phyloP scores from a whole-genome alignment of 768 basidiomycete genomes.

The Sistotremastrum niveocremeum region DNA sequence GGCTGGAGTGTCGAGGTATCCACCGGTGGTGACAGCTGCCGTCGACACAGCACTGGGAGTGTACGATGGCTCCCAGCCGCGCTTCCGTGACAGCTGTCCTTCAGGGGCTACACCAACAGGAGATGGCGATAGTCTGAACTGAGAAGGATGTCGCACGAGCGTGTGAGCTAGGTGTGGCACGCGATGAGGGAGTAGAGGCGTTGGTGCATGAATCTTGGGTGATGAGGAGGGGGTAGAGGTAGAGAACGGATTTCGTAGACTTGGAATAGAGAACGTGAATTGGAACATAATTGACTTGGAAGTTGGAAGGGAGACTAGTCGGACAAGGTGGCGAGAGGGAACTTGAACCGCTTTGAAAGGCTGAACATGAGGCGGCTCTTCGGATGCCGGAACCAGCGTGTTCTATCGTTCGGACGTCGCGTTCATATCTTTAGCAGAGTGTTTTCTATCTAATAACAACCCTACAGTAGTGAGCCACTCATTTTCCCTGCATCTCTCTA shows the following conservation, averaged over 20 bases:
- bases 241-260: neutral
- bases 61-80: conserved; percentile 60
- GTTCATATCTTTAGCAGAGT: neutral
- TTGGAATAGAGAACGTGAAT: conserved; percentile 3
- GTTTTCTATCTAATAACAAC: no score
- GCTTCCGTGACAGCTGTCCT: conserved; percentile 36
- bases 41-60: conserved; percentile 39
- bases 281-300: conserved; percentile 1
- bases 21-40: conserved; percentile 39
- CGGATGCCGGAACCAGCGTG: no score
- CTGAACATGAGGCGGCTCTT: no score
- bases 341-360: no score
- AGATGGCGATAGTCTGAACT: neutral
- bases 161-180: conserved; percentile 1
- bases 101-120: conserved; percentile 15
- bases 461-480: no score
- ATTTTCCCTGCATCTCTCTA: no score
- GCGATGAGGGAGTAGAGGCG: neutral
- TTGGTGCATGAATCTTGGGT: neutral
- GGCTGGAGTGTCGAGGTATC: conserved; percentile 58
- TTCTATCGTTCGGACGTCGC: neutral
- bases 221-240: neutral
- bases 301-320: no score
- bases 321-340: no score
- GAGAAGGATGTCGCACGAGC: conserved; percentile 10